Evolutionary conservation across 2,329 filamentous ascomycete species (phyloP), one percentile per base, ranked within the genome.

Genomic region (Stemphylium lycopersici): DNA sequence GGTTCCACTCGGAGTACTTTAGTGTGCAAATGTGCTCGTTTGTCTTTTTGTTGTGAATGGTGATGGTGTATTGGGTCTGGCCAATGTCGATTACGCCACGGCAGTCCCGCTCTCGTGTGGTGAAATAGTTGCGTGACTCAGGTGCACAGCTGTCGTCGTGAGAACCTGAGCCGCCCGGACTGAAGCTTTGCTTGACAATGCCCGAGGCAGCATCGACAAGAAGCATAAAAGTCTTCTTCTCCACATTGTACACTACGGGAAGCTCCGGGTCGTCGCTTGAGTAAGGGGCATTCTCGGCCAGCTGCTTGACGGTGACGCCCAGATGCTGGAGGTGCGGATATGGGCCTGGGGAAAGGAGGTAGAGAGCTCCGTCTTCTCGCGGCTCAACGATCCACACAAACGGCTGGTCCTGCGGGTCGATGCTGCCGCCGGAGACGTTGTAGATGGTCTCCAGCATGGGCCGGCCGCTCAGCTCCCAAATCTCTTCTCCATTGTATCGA

Each of bases 331-430:
- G 80, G 31, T 86, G 84, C 31, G 58, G 81, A 71, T 66, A 83
- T 75, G 59, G 81, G 67, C 85, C 86, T 1, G 92, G 91, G 20
- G 87, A 86, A 81, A 95, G 95, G 46, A 96, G 84, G 70, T 95
- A 98, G 36, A 99, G 83, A 66, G 86, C 87, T 3, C 95, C 95
- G 73, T 96, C 90, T 62, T 89, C 87, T 62, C 84, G 93, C 12
- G 95, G 95, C 76, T 98, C 95, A 48, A 99, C 90, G 50, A 96
- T 93, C 91, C 95, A 99, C 41, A 96, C 81, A 67, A 92, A 95
- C 68, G 96, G 90, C 68, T 96, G 91, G 63, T 95, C 87, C 31
- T 83, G 78, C 22, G 68, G 62, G 51, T 58, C 66, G 47, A 51
- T 48, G 39, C 58, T 50, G 57, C 58, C 63, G 15, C 68, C 65